Evolutionary conservation across 2,329 filamentous ascomycete genomes (phyloP), one percentile per base, ranked within the genome.

Genomic region (Neonectria sp.): DNA sequence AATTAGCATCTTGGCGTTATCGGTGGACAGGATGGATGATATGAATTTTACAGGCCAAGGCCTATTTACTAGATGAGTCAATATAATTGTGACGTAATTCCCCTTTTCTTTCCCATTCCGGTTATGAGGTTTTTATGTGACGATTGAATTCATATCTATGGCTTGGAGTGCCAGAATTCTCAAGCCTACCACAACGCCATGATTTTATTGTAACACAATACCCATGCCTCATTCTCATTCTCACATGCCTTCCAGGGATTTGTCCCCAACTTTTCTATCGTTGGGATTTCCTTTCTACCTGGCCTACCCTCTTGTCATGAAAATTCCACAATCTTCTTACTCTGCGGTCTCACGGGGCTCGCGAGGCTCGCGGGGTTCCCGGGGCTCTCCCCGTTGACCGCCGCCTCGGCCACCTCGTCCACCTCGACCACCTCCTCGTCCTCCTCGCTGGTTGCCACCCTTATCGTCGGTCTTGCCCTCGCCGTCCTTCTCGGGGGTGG

Each of bases 391-490:
- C 57, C 86, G 85, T 78, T 90, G 83, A 56, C 85, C 84, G 53
- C 85, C 83, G 59, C 83, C 80, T 49, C 89, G 82, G 56, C 85
- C 83, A 45, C 88, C 86, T 46, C 88, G 82, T 35, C 85, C 82
- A 31, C 84, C 84, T 65, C 87, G 83, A 7, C 37, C 37, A n/a
- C 37, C 37, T 17, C 37, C 78, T 86, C 86, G 46, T 1, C 84
- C 85, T 21, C 83, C 85, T 29, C 85, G 83, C 72, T 87, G 85
- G 49, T 80, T 81, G 52, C 81, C 82, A 55, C 79, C 79, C 65
- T 84, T 83, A 55, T 82, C 84, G 55, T 85, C 85, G 24, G 73
- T 73, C 81, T 84, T 87, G 70, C 79, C 80, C 76, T 88, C 86
- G 51, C 80, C 82, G 21, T 85, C 85, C 77, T 86, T 86, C 48